These are phyloP conservation scores for Gypsophila paniculata DNA, from an alignment of 179 eudicot species.

Conservation along the genomic window DNA sequence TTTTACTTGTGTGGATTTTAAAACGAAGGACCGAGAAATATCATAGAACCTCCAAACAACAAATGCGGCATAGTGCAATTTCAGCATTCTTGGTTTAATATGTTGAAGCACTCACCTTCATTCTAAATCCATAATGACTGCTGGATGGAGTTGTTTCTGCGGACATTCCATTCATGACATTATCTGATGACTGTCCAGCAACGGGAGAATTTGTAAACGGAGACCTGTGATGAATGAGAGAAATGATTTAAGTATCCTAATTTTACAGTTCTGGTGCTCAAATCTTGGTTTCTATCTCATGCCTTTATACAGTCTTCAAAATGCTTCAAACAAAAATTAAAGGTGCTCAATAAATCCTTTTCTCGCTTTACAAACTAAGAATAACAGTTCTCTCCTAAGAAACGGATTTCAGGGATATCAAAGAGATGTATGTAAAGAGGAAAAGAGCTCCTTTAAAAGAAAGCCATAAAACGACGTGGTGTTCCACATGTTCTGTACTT, in stretches of 20 bases:
- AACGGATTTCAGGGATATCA: too few species aligned
- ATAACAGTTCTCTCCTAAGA: too few species aligned
- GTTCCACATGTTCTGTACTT: too few species aligned
- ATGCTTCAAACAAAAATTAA: neutral
- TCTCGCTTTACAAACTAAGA: too few species aligned
- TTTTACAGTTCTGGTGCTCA: neutral
- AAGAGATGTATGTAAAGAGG: too few species aligned
- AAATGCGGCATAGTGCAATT: neutral
- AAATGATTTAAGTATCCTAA: neutral
- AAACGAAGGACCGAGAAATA: too few species aligned
- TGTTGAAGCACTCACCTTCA: constrained; percentile 42
- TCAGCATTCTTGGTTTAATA: neutral
- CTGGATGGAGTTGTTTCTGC: constrained; percentile 55
- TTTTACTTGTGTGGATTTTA: too few species aligned
- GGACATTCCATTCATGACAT: constrained; percentile 41
- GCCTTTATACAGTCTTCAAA: constrained; percentile 6
- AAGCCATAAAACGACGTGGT: too few species aligned
- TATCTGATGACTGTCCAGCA: constrained; percentile 47
- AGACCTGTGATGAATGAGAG: constrained; percentile 37
- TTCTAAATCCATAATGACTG: constrained; percentile 53
- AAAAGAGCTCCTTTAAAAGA: too few species aligned
- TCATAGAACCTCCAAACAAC: too few species aligned
- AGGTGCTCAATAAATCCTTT: too few species aligned
- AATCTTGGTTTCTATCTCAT: neutral
- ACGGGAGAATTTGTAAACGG: constrained; percentile 39